These are phyloP conservation scores for Sutorius eximius DNA, from an alignment of 1,284 basidiomycete genomes.

Conservation along the genomic window DNA sequence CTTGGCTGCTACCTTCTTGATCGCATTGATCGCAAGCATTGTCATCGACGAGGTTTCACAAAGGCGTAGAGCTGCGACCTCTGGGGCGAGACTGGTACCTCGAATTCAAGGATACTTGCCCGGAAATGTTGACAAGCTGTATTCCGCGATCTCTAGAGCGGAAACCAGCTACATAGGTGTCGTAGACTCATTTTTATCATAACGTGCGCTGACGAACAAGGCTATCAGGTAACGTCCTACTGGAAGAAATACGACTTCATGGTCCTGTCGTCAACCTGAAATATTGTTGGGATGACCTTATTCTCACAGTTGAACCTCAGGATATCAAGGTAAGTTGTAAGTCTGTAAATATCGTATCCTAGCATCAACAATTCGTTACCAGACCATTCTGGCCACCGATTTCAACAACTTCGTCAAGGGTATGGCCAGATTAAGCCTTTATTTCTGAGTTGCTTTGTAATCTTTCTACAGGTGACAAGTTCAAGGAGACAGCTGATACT, in stretches of 20 bases:
- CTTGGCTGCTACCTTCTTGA: constrained; percentile 3
- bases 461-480: constrained; percentile 27
- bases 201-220: constrained; percentile 1
- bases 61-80: constrained; percentile 15
- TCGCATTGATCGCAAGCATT: constrained; percentile 1
- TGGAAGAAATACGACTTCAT: constrained; percentile 15
- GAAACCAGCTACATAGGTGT: constrained; percentile 33
- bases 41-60: constrained; percentile 13
- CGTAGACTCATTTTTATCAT: not conserved
- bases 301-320: constrained; percentile 39
- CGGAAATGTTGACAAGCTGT: constrained; percentile 30
- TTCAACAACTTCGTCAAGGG: constrained; percentile 47
- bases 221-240: constrained; percentile 10
- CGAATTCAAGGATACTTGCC: constrained; percentile 20
- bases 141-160: constrained; percentile 1
- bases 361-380: not conserved
- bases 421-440: constrained; percentile 3
- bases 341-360: not conserved
- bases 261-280: constrained; percentile 30
- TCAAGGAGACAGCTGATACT: constrained; percentile 30
- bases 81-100: constrained; percentile 25
- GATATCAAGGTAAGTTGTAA: constrained; percentile 17
- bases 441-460: constrained; percentile 10
- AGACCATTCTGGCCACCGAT: constrained; percentile 43
- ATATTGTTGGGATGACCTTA: constrained; percentile 35